Evolutionary conservation across 306 rosid genomes (phyloP).

Genomic region (Astragalus membranaceus): DNA sequence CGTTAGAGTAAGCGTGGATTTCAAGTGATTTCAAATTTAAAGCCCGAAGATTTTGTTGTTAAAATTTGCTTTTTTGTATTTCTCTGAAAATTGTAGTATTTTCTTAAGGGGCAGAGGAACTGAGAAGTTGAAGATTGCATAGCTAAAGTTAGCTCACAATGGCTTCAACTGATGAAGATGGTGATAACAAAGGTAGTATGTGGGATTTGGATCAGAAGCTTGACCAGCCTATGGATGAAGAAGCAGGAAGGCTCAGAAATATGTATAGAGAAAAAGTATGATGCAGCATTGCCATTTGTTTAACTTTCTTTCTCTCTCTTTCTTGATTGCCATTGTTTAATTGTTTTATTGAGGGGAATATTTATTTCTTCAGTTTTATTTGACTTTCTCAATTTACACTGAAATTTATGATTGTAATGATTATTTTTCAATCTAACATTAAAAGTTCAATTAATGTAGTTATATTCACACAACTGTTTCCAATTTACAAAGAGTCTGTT

Average conservation of each 20-base stretch:
- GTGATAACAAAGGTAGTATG: slow-evolving; percentile 64
- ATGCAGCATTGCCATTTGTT: not conserved
- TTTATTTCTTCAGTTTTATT: not conserved
- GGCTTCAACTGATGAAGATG: slow-evolving; percentile 51
- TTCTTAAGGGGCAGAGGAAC: slow-evolving; percentile 9
- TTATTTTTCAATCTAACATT: not conserved
- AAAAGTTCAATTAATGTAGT: slow-evolving; percentile 6
- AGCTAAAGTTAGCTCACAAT: slow-evolving; percentile 31
- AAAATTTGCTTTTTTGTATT: not conserved
- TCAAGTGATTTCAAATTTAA: slow-evolving; percentile 33
- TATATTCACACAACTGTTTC: no score
- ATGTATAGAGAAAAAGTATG: slow-evolving; percentile 91
- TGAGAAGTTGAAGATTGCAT: slow-evolving; percentile 21
- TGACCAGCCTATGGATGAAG: slow-evolving; percentile 95
- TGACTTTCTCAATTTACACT: not conserved
- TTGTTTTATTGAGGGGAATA: not conserved
- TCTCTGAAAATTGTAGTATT: not conserved
- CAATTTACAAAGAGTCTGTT: no score
- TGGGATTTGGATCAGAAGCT: slow-evolving; percentile 92
- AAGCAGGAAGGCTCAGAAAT: slow-evolving; percentile 76
- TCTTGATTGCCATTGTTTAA: not conserved
- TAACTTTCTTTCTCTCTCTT: not conserved
- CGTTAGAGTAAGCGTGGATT: slow-evolving; percentile 13
- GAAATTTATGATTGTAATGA: not conserved
- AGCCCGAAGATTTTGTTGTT: slow-evolving; percentile 22